phyloP scores from a whole-genome alignment of 306 rosid genomes.

The Vigna mungo region DNA sequence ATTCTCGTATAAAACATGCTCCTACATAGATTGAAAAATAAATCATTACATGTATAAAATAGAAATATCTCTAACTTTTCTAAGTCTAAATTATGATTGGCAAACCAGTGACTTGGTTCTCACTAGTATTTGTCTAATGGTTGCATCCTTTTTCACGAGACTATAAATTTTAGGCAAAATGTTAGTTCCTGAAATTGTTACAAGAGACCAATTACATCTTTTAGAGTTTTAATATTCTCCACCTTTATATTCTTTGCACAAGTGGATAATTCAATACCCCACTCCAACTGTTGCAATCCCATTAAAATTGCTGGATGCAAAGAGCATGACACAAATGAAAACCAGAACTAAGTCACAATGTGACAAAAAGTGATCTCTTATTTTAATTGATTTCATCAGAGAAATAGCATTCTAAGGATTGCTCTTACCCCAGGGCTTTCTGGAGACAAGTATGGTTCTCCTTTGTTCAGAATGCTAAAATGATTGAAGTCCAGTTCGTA shows the following conservation, averaged over 20 bases:
- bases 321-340: not conserved
- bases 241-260: too few species aligned
- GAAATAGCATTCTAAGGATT: slow-evolving; percentile 18
- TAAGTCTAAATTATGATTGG: not conserved
- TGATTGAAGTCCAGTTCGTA: slow-evolving; percentile 81
- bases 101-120: not conserved
- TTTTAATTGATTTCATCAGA: not conserved
- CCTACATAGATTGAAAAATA: slow-evolving; percentile 47
- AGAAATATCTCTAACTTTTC: not conserved
- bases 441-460: slow-evolving; percentile 70
- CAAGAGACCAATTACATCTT: too few species aligned
- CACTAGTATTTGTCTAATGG: not conserved
- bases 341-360: not conserved
- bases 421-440: slow-evolving; percentile 75
- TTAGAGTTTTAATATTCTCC: too few species aligned
- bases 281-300: too few species aligned
- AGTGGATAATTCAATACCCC: too few species aligned
- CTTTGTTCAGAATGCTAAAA: slow-evolving; percentile 78
- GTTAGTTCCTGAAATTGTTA: too few species aligned
- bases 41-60: not conserved
- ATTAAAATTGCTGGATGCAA: not conserved
- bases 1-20: slow-evolving; percentile 79
- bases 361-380: not conserved
- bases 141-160: not conserved
- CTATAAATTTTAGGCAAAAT: too few species aligned